phyloP scores from a whole-genome alignment of 108 stramenopile genomes.

The Cyclotella atomus region DNA sequence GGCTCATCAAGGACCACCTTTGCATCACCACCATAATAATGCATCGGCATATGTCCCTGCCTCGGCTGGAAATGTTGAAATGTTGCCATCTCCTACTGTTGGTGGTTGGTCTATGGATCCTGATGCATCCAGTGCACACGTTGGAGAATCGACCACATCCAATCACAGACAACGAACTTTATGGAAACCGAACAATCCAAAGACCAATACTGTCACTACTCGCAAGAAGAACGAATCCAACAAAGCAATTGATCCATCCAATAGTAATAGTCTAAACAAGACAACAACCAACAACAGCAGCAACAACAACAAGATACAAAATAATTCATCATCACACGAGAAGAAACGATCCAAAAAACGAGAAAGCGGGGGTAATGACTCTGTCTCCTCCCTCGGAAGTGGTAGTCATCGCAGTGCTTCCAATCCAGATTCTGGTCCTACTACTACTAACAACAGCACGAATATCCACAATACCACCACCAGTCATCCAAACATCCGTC shows the following conservation, averaged over 20 bases:
- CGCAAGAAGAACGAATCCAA: not conserved
- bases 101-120: not conserved
- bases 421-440: too few species aligned
- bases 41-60: slow-evolving; percentile 3
- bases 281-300: too few species aligned
- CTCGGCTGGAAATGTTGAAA: not conserved
- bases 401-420: slow-evolving; percentile 21
- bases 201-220: not conserved
- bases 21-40: not conserved
- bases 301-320: slow-evolving; percentile 7
- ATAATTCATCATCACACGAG: slow-evolving; percentile 1
- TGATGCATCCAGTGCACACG: not conserved
- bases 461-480: too few species aligned
- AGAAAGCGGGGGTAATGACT: slow-evolving; percentile 39
- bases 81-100: not conserved
- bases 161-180: slow-evolving; percentile 30
- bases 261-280: too few species aligned
- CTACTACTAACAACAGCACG: too few species aligned
- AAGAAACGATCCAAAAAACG: slow-evolving; percentile 40
- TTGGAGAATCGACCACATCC: not conserved
- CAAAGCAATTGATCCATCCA: not conserved
- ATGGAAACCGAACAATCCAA: slow-evolving; percentile 36
- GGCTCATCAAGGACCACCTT: not conserved
- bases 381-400: slow-evolving; percentile 36
- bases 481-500: slow-evolving; percentile 14